These are phyloP conservation scores for Hansenula sp. DNA, from an alignment of 1,139 yeast genomes.

Conservation along the genomic window DNA sequence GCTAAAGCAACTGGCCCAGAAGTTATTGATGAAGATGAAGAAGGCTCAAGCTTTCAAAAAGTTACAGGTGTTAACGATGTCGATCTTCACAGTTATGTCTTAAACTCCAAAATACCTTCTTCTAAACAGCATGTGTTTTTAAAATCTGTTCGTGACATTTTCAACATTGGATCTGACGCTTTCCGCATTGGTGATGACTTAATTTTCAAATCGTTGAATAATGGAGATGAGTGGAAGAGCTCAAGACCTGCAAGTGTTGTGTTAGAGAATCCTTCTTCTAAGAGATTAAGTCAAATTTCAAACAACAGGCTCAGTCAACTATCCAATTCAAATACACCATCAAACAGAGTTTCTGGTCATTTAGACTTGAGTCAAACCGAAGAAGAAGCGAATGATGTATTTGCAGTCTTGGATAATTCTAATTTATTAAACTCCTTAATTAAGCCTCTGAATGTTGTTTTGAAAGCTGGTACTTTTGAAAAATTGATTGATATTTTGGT, in stretches of 20 bases:
- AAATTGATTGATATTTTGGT: constrained; percentile 59
- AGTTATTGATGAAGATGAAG: constrained; percentile 8
- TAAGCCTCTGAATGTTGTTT: constrained; percentile 38
- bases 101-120: constrained; percentile 25
- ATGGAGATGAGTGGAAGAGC: constrained; percentile 26
- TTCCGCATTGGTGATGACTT: constrained; percentile 49
- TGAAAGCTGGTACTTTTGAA: constrained; percentile 58
- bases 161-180: constrained; percentile 51
- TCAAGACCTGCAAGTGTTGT: constrained; percentile 43
- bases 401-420: constrained; percentile 28
- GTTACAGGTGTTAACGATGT: constrained; percentile 33
- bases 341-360: constrained; percentile 18
- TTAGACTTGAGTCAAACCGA: constrained; percentile 5
- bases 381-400: constrained; percentile 19
- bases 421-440: constrained; percentile 29
- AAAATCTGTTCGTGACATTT: constrained; percentile 52
- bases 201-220: constrained; percentile 47
- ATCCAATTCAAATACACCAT: constrained; percentile 3
- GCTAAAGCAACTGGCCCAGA: constrained; percentile 2
- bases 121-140: constrained; percentile 42
- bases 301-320: constrained; percentile 20
- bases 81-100: constrained; percentile 27
- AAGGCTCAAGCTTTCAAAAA: constrained; percentile 13
- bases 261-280: constrained; percentile 39
- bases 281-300: constrained; percentile 32